These are phyloP conservation scores for Magnolia changhungtana DNA, from an alignment of 164 flowering plant genomes.

Conservation along the genomic window DNA sequence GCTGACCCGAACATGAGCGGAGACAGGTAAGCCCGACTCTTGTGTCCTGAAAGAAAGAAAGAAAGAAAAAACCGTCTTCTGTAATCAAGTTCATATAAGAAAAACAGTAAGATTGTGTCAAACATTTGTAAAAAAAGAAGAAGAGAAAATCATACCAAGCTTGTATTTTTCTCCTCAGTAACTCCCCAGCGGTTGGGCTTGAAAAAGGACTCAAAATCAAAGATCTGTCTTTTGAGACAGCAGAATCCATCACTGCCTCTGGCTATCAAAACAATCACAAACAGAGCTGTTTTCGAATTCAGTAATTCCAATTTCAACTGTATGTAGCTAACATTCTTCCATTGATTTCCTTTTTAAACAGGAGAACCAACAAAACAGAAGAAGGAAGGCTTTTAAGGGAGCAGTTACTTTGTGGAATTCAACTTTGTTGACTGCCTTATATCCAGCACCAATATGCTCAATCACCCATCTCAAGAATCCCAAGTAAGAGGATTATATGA, in stretches of 20 bases:
- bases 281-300: neutral
- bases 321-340: neutral
- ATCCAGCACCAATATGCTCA: neutral
- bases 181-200: conserved; percentile 61
- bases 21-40: conserved; percentile 78
- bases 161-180: conserved; percentile 66
- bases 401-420: neutral
- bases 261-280: neutral
- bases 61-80: neutral
- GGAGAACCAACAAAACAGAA: neutral
- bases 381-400: neutral
- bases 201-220: conserved; percentile 62
- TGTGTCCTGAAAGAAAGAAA: conserved; percentile 56
- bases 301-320: neutral
- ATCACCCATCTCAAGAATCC: conserved; percentile 13
- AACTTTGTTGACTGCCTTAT: neutral
- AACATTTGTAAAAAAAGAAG: conserved; percentile 3
- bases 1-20: conserved; percentile 54
- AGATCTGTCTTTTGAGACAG: conserved; percentile 40
- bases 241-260: conserved; percentile 41
- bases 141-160: conserved; percentile 54
- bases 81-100: neutral
- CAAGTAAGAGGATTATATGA: conserved; percentile 10
- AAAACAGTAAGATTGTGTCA: neutral
- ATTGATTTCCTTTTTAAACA: neutral